Evolutionary conservation across 2,329 filamentous ascomycete genomes (phyloP).

Genomic region (Gaeumannomyces tritici): DNA sequence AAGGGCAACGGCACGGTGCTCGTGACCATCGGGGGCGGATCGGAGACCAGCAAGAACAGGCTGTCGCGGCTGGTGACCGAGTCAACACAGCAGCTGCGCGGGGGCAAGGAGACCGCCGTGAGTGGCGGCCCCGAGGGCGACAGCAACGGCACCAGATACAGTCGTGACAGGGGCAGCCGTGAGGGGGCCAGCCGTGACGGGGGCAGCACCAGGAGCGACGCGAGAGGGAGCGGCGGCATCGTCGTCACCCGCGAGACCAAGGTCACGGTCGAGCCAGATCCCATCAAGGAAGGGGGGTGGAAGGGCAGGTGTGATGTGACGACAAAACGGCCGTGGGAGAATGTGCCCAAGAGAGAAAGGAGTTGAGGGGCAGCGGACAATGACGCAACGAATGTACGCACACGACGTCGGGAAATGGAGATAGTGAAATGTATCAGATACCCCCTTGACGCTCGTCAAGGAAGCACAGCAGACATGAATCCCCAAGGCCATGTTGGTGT

Average conservation of each 20-base stretch:
- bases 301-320: background rate
- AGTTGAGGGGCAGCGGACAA: background rate
- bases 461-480: background rate
- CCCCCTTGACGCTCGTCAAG: background rate
- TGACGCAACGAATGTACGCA: background rate
- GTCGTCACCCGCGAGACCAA: background rate
- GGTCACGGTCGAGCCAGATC: background rate
- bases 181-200: background rate
- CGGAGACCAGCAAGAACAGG: background rate
- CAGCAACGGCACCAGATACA: background rate
- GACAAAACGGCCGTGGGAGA: background rate
- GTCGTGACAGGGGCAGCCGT: background rate
- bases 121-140: background rate
- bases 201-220: background rate
- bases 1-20: background rate
- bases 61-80: background rate
- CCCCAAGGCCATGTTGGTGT: background rate
- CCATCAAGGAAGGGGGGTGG: background rate
- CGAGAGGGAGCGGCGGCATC: background rate
- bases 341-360: background rate
- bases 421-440: background rate
- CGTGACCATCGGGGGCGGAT: background rate
- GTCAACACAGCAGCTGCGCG: background rate
- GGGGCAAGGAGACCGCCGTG: background rate
- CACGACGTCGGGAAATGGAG: background rate